Evolutionary conservation across 2,329 filamentous ascomycete species (phyloP).

Genomic region (Diatrype stigma): DNA sequence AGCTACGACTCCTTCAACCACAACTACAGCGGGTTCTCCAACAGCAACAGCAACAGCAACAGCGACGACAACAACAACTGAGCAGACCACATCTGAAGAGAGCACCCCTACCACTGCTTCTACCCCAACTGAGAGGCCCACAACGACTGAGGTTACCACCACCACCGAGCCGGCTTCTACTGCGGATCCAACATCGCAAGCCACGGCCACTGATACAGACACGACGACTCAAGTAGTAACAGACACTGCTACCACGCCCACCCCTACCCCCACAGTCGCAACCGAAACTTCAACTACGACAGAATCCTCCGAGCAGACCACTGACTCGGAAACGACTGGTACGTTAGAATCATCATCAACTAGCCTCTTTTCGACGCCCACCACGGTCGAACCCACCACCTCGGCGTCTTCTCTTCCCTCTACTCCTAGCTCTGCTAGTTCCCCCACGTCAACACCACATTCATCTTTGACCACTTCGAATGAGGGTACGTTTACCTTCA

Average conservation of each 20-base stretch:
- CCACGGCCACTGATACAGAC: not conserved
- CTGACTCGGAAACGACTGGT: not conserved
- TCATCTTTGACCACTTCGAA: slow-evolving; percentile 3
- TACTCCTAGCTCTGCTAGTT: slow-evolving; percentile 4
- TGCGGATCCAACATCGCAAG: not conserved
- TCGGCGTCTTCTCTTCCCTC: not conserved
- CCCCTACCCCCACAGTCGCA: not conserved
- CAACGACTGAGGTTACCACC: not conserved
- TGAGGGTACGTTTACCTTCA: not conserved
- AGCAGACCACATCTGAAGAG: not conserved
- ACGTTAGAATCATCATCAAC: not conserved
- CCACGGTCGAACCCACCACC: slow-evolving; percentile 9
- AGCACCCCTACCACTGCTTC: not conserved
- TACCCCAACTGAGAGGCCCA: not conserved
- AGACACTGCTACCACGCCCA: not conserved
- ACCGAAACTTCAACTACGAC: not conserved
- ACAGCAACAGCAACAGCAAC: slow-evolving; percentile 6
- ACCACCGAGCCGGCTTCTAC: not conserved
- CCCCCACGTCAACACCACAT: slow-evolving; percentile 2
- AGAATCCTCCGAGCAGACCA: not conserved
- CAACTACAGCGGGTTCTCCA: slow-evolving; percentile 3
- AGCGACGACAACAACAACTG: not conserved
- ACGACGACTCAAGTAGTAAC: not conserved
- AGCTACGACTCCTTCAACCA: slow-evolving; percentile 7
- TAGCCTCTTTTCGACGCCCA: slow-evolving; percentile 1